Evolutionary conservation across 441 rosid species (phyloP).

Genomic region (Populus hybrid): DNA sequence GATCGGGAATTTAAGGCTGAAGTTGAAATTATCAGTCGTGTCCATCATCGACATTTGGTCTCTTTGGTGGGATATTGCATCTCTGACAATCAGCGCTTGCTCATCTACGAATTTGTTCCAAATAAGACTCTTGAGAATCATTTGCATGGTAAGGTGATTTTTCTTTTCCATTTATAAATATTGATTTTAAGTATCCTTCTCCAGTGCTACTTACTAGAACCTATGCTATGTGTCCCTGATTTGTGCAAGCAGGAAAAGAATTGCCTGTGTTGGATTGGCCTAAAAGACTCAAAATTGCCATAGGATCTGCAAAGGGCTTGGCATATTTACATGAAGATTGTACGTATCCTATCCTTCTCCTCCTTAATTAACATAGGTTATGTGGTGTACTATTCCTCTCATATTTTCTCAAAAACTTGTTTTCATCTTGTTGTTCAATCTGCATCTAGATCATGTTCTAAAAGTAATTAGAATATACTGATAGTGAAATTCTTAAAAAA

Average conservation of each 20-base stretch:
- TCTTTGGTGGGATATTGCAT: slow-evolving; percentile 80
- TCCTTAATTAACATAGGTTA: no score
- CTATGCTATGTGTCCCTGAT: slow-evolving; percentile 7
- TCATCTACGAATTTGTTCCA: slow-evolving; percentile 80
- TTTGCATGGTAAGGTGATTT: slow-evolving; percentile 54
- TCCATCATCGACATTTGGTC: slow-evolving; percentile 86
- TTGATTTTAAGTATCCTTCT: no score
- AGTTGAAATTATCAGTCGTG: slow-evolving; percentile 87
- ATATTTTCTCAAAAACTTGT: no score
- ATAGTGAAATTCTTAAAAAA: no score
- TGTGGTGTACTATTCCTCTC: no score
- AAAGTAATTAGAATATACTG: no score
- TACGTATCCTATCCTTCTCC: no score
- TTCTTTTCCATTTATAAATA: not conserved
- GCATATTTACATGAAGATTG: no score
- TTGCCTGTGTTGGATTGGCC: slow-evolving; percentile 65
- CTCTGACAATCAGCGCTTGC: slow-evolving; percentile 56
- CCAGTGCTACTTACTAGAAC: not conserved
- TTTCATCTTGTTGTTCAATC: no score
- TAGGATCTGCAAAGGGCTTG: no score
- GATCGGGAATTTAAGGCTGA: slow-evolving; percentile 86
- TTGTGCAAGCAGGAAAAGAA: slow-evolving; percentile 43
- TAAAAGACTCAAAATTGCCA: no score
- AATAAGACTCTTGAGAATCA: slow-evolving; percentile 80
- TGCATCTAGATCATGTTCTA: no score